Conservation (phyloP, 2,329 filamentous ascomycete genomes). For the Alternaria alternata region DNA sequence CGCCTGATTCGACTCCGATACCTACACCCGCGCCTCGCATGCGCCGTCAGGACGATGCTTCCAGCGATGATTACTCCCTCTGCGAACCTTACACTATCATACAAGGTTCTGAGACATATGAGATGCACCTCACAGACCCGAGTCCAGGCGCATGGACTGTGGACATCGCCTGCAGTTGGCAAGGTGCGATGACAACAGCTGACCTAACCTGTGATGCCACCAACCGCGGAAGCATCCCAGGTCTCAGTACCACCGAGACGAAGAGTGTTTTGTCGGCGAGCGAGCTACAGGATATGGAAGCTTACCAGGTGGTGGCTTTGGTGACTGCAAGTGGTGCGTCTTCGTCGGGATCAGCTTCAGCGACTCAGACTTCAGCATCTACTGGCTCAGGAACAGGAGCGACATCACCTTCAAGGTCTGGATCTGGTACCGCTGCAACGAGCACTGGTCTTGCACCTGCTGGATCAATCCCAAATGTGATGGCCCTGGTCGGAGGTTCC, state of each 20-base stretch:
- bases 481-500: constrained; percentile 35
- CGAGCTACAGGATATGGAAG: constrained; percentile 13
- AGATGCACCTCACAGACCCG: constrained; percentile 33
- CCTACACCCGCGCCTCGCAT: constrained; percentile 29
- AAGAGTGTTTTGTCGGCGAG: constrained; percentile 15
- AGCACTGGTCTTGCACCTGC: constrained; percentile 30
- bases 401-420: constrained; percentile 18
- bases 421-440: constrained; percentile 15
- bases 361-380: neutral
- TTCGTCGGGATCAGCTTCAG: constrained; percentile 11
- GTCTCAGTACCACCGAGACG: neutral
- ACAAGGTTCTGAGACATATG: constrained; percentile 32
- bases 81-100: constrained; percentile 36
- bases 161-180: constrained; percentile 33
- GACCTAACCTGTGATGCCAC: constrained; percentile 33
- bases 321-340: constrained; percentile 21
- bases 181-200: constrained; percentile 29
- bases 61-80: constrained; percentile 10
- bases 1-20: constrained; percentile 5
- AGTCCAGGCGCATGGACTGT: constrained; percentile 26
- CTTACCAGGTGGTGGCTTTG: constrained; percentile 20
- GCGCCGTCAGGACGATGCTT: constrained; percentile 22
- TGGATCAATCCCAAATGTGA: constrained; percentile 26
- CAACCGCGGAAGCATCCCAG: constrained; percentile 18
- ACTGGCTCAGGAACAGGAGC: constrained; percentile 9